phyloP scores from a whole-genome alignment of 345 rosid species.

The Moricandia moricandioides region DNA sequence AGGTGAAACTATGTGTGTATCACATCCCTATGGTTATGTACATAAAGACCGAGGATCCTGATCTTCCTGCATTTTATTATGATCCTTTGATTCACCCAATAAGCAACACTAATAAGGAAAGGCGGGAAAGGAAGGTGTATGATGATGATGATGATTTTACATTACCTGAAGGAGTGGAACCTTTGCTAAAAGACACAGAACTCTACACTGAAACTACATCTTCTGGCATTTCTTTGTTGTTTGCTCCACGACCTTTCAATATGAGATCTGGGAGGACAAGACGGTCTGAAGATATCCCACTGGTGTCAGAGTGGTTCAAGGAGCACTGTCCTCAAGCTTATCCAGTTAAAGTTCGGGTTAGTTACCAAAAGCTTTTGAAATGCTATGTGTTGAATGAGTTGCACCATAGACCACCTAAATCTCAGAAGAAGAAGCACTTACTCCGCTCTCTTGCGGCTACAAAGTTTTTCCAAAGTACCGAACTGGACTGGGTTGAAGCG shows the following conservation, averaged over 20 bases:
- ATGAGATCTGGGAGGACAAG: conserved; percentile 96
- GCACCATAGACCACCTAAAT: conserved; percentile 97
- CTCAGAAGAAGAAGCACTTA: conserved; percentile 98
- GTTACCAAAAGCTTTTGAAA: conserved; percentile 92
- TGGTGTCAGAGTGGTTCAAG: conserved; percentile 98
- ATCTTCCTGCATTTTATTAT: conserved; percentile 94
- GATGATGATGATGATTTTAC: conserved; percentile 81
- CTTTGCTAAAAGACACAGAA: conserved; percentile 72
- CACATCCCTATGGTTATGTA: conserved; percentile 99
- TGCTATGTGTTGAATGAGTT: conserved; percentile 95
- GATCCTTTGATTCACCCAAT: conserved; percentile 97
- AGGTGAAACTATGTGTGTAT: conserved; percentile 85
- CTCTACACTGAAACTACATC: conserved; percentile 97
- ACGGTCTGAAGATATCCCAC: conserved; percentile 93
- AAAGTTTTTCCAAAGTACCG: conserved; percentile 96
- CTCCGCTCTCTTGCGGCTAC: conserved; percentile 96
- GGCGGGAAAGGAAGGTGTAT: conserved; percentile 63
- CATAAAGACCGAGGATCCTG: conserved; percentile 98
- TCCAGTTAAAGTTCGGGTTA: conserved; percentile 96
- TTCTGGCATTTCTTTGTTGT: conserved; percentile 87
- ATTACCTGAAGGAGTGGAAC: conserved; percentile 90
- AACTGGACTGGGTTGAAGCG: conserved; percentile 99
- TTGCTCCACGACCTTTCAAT: conserved; percentile 99
- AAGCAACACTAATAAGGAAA: conserved; percentile 77
- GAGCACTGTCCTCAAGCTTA: conserved; percentile 99